phyloP scores from a whole-genome alignment of 805 yeast genomes.

The Ogataea allantospora region DNA sequence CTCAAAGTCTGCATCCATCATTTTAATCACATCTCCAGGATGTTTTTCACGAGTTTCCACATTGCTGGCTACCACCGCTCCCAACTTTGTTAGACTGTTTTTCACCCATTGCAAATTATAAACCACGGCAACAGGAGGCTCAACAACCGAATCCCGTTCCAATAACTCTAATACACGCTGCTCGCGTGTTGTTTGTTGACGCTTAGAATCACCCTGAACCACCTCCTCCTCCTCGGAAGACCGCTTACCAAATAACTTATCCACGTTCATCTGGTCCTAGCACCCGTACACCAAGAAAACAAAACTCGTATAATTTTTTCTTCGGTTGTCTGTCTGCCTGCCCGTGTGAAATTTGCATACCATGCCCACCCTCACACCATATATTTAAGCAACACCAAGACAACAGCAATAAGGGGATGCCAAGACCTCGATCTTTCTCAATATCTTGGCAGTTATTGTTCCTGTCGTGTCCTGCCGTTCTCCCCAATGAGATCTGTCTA shows the following conservation, averaged over 20 bases:
- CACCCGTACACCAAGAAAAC: constrained; percentile 11
- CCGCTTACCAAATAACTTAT: constrained; percentile 6
- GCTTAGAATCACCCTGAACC: not conserved
- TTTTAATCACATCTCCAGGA: constrained; percentile 12
- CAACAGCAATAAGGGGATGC: no score
- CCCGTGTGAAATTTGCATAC: not conserved
- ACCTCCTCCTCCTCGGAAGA: constrained; percentile 1
- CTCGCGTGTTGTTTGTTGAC: not conserved
- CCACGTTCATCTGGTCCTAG: constrained; percentile 6
- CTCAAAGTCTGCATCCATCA: constrained; percentile 23
- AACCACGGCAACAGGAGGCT: not conserved
- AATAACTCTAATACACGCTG: constrained; percentile 12
- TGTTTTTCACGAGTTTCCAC: constrained; percentile 12
- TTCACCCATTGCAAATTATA: constrained; percentile 16
- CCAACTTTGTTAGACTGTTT: constrained; percentile 10
- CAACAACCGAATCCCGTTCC: constrained; percentile 3
- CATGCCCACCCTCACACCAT: constrained; percentile 1
- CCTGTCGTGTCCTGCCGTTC: no score
- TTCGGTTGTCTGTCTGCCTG: not conserved
- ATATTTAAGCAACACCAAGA: no score
- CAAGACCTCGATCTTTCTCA: no score
- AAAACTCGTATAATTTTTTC: not conserved
- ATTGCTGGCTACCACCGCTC: constrained; percentile 9
- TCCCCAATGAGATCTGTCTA: no score
- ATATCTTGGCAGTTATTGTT: no score